Percentiles rank a stretch among this genome's conserved stretches.
Conservation (phyloP, 2,329 filamentous ascomycete genomes). For the Neofusicoccum kwambonambiense region DNA sequence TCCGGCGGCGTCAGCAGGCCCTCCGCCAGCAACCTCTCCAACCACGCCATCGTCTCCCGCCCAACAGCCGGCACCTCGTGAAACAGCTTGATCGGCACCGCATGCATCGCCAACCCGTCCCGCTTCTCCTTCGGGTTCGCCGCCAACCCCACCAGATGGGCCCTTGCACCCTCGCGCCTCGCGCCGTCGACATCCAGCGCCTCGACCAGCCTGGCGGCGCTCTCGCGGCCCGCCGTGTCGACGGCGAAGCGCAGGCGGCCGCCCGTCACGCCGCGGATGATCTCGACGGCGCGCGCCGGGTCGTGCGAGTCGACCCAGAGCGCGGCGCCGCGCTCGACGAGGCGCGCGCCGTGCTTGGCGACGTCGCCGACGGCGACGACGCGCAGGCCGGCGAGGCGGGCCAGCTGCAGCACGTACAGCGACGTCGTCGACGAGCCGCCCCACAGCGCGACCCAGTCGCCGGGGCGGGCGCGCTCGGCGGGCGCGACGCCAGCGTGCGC, state of each 20-base stretch:
- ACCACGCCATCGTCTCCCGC: conserved; percentile 62
- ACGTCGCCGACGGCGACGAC: conserved; percentile 67
- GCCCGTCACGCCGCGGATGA: not conserved
- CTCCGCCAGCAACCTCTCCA: conserved; percentile 61
- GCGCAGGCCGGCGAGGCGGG: conserved; percentile 62
- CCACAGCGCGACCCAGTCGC: conserved; percentile 74
- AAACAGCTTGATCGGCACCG: conserved; percentile 73
- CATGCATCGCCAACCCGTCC: conserved; percentile 56
- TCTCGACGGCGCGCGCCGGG: conserved; percentile 1
- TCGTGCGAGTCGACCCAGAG: conserved; percentile 8
- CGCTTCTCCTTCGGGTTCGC: conserved; percentile 61
- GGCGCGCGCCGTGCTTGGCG: conserved; percentile 55
- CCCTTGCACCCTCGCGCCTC: conserved; percentile 11
- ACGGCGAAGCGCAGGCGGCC: not conserved
- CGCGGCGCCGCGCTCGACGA: not conserved
- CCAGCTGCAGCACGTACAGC: conserved; percentile 64
- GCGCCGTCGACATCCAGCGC: not conserved
- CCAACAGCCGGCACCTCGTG: conserved; percentile 67
- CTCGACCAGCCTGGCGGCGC: not conserved
- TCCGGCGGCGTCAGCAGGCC: conserved; percentile 59
- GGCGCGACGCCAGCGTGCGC: conserved; percentile 57
- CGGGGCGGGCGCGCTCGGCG: conserved; percentile 55
- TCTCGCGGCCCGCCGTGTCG: conserved; percentile 1
- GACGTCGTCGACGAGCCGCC: conserved; percentile 67
- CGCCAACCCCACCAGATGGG: conserved; percentile 66